These are phyloP conservation scores for Sclerotinia subarctica DNA, from an alignment of 2,329 filamentous ascomycete genomes.

Conservation along the genomic window DNA sequence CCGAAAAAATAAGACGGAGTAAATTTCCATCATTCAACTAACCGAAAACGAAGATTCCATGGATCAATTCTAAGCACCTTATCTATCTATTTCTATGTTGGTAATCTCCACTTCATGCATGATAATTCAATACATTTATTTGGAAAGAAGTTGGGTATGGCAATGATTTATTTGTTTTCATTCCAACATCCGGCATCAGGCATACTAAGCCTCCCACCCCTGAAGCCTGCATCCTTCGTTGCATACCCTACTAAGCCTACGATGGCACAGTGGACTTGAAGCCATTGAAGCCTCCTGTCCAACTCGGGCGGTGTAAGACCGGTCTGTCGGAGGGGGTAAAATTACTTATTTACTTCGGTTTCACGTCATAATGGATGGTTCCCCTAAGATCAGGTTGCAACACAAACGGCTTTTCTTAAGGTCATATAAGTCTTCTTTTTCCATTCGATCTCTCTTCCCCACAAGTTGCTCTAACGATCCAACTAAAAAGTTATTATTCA, in stretches of 20 bases:
- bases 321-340: slow-evolving; percentile 11
- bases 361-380: slow-evolving; percentile 12
- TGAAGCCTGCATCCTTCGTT: slow-evolving; percentile 19
- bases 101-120: slow-evolving; percentile 14
- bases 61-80: slow-evolving; percentile 2
- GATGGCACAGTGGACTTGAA: slow-evolving; percentile 16
- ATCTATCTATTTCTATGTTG: slow-evolving; percentile 8
- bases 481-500: not conserved
- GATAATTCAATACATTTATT: not conserved
- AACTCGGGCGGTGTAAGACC: slow-evolving; percentile 16
- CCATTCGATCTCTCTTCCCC: not conserved
- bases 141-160: not conserved
- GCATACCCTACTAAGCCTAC: slow-evolving; percentile 9
- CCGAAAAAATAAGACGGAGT: not conserved
- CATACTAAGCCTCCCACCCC: slow-evolving; percentile 17
- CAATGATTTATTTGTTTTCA: not conserved
- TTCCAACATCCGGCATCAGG: not conserved
- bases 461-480: not conserved
- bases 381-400: not conserved
- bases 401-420: slow-evolving; percentile 1
- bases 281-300: slow-evolving; percentile 16
- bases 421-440: slow-evolving; percentile 5
- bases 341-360: slow-evolving; percentile 7
- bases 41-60: not conserved
- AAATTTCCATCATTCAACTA: not conserved